Evolutionary conservation across 2,329 filamentous ascomycete genomes (phyloP).

Genomic region (Sporothrix inflata): DNA sequence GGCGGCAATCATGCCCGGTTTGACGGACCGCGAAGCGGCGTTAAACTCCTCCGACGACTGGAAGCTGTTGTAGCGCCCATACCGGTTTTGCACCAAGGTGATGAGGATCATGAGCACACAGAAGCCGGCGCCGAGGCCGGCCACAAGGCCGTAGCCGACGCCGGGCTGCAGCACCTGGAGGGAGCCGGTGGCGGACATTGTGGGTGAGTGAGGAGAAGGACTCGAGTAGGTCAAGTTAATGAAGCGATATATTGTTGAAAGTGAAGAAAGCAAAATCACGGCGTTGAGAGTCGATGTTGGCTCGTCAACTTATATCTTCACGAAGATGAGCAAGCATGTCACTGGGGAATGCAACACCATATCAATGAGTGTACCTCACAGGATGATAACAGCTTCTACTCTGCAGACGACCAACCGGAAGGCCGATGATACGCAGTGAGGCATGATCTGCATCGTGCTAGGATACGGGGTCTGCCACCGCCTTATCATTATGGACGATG

Average conservation of each 20-base stretch:
- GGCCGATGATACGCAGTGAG: neutral
- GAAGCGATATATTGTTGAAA: neutral
- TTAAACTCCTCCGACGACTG: constrained; percentile 6
- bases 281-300: neutral
- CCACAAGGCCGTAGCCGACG: neutral
- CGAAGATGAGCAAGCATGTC: neutral
- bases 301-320: neutral
- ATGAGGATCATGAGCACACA: neutral
- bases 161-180: constrained; percentile 1
- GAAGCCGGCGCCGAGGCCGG: neutral
- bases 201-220: too few relatives aligned
- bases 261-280: neutral
- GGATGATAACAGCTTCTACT: neutral
- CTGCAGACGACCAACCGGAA: neutral
- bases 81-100: neutral
- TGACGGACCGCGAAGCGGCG: neutral
- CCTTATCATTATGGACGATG: neutral
- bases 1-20: constrained; percentile 1
- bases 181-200: neutral
- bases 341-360: neutral
- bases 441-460: neutral
- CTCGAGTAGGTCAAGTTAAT: too few relatives aligned
- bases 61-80: neutral
- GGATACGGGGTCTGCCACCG: neutral
- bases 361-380: neutral